Conservation (phyloP, 352 stramenopile genomes). For the Pythium biforme region DNA sequence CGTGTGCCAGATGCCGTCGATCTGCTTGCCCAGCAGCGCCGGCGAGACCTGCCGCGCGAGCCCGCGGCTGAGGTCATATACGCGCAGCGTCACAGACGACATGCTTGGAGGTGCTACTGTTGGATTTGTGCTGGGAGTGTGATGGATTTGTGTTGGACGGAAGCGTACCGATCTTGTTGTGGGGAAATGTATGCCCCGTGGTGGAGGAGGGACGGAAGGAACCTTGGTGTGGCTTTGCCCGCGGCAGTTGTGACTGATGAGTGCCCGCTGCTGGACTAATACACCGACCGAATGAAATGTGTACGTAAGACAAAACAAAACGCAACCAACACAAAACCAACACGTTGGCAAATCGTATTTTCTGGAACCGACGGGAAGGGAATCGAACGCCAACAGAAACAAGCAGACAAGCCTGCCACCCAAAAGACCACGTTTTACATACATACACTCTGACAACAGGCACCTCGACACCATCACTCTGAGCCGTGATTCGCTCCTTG, state of each 20-base stretch:
- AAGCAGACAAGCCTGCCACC: conserved; percentile 4
- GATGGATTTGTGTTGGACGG: background rate
- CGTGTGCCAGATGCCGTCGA: conserved; percentile 94
- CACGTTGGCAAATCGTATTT: background rate
- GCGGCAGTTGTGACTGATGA: no score
- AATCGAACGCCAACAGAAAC: background rate
- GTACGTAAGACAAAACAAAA: background rate
- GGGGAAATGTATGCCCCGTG: no score
- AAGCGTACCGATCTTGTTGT: no score
- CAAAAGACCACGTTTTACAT: conserved; percentile 12
- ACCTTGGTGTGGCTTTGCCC: no score
- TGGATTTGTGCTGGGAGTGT: background rate
- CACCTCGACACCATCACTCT: conserved; percentile 14
- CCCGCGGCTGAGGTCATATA: conserved; percentile 95
- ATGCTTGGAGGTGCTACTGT: background rate
- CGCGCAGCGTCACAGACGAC: conserved; percentile 79
- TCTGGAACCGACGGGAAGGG: conserved; percentile 3
- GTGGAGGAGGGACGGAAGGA: no score
- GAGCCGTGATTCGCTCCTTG: background rate
- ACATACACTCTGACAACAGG: background rate
- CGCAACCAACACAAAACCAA: no score
- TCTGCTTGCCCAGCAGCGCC: conserved; percentile 89
- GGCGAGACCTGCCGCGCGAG: conserved; percentile 89
- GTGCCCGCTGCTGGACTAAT: background rate
- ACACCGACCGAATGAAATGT: background rate